These are phyloP conservation scores for Plasmodium berghei DNA, from an alignment of 169 alveolate species.

Conservation along the genomic window DNA sequence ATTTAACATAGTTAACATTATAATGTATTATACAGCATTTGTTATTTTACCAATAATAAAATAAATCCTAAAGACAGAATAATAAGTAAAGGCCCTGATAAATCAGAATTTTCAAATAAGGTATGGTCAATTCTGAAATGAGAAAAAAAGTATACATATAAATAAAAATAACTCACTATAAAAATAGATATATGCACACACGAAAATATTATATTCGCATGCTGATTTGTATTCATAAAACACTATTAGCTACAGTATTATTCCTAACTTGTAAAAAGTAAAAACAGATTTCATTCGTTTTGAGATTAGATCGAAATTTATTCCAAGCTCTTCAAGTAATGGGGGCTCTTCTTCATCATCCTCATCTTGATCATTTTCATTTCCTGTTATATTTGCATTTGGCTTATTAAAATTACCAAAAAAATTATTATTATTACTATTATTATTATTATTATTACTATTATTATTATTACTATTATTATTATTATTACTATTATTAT, in stretches of 20 bases:
- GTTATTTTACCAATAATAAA: constrained; percentile 79
- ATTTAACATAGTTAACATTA: too few species aligned
- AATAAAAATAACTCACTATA: neutral
- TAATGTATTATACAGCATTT: neutral
- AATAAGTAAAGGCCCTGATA: constrained; percentile 86
- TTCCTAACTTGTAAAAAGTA: constrained; percentile 62
- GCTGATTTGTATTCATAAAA: neutral
- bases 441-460: constrained; percentile 6
- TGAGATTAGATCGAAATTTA: constrained; percentile 77
- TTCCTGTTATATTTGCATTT: constrained; percentile 1
- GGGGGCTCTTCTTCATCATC: constrained; percentile 78
- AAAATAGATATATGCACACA: neutral
- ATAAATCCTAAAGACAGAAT: constrained; percentile 84
- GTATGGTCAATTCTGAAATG: constrained; percentile 59
- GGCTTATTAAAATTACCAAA: neutral
- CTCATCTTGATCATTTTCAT: constrained; percentile 24
- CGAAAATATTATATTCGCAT: neutral
- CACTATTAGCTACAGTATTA: neutral
- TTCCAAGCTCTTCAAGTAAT: constrained; percentile 80
- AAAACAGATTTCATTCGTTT: constrained; percentile 77
- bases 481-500: neutral
- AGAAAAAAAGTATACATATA: neutral
- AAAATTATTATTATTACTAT: neutral
- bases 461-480: neutral
- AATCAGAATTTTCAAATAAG: constrained; percentile 81